Evolutionary conservation across 2,329 filamentous ascomycete species (phyloP).

Genomic region (Microdochium bolleyi): DNA sequence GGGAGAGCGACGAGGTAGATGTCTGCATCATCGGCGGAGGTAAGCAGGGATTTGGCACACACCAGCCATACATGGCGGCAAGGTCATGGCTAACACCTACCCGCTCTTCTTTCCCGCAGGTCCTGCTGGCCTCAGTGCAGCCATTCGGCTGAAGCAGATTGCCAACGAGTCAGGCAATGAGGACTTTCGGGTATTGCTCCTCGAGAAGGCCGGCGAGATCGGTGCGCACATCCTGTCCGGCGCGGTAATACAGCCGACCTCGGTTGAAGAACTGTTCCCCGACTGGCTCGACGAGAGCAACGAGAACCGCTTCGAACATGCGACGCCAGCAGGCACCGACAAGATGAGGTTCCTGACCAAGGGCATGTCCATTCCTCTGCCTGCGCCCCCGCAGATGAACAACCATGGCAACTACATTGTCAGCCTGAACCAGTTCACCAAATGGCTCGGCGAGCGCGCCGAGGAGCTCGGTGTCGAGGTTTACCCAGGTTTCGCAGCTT

Average conservation of each 20-base stretch:
- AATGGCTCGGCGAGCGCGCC: conserved; percentile 94
- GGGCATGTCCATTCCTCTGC: conserved; percentile 68
- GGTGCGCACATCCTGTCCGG: conserved; percentile 94
- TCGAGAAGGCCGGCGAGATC: conserved; percentile 93
- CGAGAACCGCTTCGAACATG: conserved; percentile 76
- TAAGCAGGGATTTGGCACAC: conserved; percentile 21
- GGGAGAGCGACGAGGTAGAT: conserved; percentile 89
- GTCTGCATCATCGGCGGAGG: conserved; percentile 93
- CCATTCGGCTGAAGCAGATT: conserved; percentile 90
- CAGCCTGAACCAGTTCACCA: conserved; percentile 87
- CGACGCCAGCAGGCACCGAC: conserved; percentile 75
- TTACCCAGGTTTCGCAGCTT: conserved; percentile 91
- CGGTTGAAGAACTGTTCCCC: conserved; percentile 83
- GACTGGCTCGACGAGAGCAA: conserved; percentile 91
- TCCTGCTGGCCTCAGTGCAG: conserved; percentile 86
- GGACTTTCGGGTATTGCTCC: conserved; percentile 83
- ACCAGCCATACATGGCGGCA: background rate
- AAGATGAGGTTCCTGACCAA: conserved; percentile 93
- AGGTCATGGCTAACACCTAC: background rate
- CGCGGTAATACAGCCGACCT: conserved; percentile 85
- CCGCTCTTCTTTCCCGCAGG: conserved; percentile 30
- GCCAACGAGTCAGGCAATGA: conserved; percentile 93
- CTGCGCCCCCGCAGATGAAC: conserved; percentile 92
- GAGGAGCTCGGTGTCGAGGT: conserved; percentile 95
- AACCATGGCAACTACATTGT: conserved; percentile 98